Base-by-base conservation (phyloP, 2,329 filamentous ascomycete genomes). In the Lachnellula hyalina region DNA sequence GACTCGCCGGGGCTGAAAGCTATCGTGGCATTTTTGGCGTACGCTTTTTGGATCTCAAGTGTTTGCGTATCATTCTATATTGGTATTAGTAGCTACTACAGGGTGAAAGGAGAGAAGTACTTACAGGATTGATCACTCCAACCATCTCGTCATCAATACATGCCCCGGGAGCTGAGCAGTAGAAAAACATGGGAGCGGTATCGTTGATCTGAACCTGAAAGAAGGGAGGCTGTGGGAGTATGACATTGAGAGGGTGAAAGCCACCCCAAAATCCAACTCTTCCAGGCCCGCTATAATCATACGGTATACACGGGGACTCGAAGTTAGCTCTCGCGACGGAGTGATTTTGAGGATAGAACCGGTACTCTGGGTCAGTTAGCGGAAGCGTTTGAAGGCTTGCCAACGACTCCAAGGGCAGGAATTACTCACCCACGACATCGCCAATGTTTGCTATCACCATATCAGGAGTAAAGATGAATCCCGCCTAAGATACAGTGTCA, bases 111-210 rank as follows among this genome's bases (percentile, higher is more conserved):
- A 40, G 46, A 23, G 32, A 2, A 25, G 19, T 54, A 55, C 75
- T 56, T 73, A 84, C 81, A 8, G 85, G 80, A 65, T 92, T 93
- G 62, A 93, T 85, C 1, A 82, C 86, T 3, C 88, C 88, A n/a
- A 93, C 80, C 88, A 92, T 93, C 32, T 80, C 77, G 49, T 85
- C 78, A 2, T 58, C 25, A 5, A 76, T 76, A 63, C 89, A 93
- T 1, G 85, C 88, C 0, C 75, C 78, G 0, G 82, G 77, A 0
- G 86, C 86, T 0, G 84, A 80, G 59, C 86, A 90, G 67, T 90
- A 90, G 69, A 81, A 88, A 67, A 85, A 89, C 6, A 84, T 78
- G 0, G 86, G 85, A 17, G 78, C 67, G 0, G 82, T 85, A 61
- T 84, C 74, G 61, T 87, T 86, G 55, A 89, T 73, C 14, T 61